Base-by-base conservation (phyloP, 192 early-diverging fungal genomes). In the Coemansia aciculifera region DNA sequence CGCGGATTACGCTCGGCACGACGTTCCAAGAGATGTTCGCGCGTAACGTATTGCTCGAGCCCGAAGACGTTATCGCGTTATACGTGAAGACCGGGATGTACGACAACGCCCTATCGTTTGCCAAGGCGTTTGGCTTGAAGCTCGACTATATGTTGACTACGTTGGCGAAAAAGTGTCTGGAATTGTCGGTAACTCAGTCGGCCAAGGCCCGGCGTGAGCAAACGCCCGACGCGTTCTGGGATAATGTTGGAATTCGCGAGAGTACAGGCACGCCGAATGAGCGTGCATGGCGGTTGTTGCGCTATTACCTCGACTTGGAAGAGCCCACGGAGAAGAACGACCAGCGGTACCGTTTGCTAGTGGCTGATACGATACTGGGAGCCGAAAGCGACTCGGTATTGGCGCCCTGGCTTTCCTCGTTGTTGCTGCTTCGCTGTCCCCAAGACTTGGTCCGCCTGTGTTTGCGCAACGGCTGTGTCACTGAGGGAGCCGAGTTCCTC, bases 371-470 rank as follows among this genome's bases (percentile, higher is more conserved):
- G 1, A 63, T 80, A 7, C 69, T 77, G 23, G 43, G 46, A 5
- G 56, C 78, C 57, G 72, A 72, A 17, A 15, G 39, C 31, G 79
- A 78, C 59, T 62, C 69, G 3, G 46, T 29, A 17, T 52, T 78
- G 44, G 63, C 79, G 19, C 79, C 84, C 13, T 85, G 84, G 84
- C 73, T 85, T 2, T 46, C 75, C 5, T 32, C 63, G 12, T 68
- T 44, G 40, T 65, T 85, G 19, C 52, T 85, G 54, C 70, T 32
- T 2, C 43, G 46, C 38, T 74, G 79, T 29, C 79, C 84, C 36
- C 79, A 85, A 46, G 73, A 77, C 48, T 65, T 85, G 24, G 68
- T 85, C n/a, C 72, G 84, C 7, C 57, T 79, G 56, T 77, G 75
- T 17, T 43, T 85, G 31, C 72, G 68, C 40, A 43, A 73, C 44